phyloP scores from a whole-genome alignment of 169 alveolate genomes.

The Eimeria falciformis region DNA sequence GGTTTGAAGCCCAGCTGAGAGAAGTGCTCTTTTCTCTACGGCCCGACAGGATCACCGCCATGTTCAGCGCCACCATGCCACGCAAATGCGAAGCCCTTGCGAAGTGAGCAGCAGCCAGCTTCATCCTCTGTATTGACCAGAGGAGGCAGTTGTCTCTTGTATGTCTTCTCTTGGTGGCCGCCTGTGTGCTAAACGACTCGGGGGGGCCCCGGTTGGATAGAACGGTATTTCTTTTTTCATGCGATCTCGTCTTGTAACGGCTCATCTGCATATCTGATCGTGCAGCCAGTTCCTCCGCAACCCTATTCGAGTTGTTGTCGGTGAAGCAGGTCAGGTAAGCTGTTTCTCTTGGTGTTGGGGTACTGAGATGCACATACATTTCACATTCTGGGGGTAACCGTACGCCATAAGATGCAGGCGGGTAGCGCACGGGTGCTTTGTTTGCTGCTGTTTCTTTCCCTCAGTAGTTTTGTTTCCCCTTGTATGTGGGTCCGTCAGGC shows the following conservation, averaged over 20 bases:
- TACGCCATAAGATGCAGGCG: neutral
- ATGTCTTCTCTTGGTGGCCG: too few species aligned
- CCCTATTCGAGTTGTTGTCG: conserved; percentile 72
- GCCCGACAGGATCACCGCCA: conserved; percentile 73
- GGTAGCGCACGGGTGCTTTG: neutral
- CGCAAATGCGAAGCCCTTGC: conserved; percentile 74
- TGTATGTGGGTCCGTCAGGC: conserved; percentile 29
- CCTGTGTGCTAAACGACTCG: too few species aligned
- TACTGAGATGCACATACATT: neutral
- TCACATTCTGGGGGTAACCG: neutral
- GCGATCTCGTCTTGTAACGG: neutral
- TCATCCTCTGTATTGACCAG: neutral
- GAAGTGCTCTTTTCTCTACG: conserved; percentile 48
- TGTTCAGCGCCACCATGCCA: conserved; percentile 77
- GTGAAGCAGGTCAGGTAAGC: conserved; percentile 78
- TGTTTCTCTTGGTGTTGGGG: neutral
- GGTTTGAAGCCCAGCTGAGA: conserved; percentile 71
- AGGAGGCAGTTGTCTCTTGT: too few species aligned
- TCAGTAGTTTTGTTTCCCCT: neutral
- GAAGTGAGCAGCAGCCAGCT: conserved; percentile 34
- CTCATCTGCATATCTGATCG: neutral
- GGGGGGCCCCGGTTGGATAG: too few species aligned
- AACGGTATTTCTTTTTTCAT: too few species aligned
- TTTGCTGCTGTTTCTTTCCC: neutral
- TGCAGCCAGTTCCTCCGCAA: conserved; percentile 73